A percentile compares a stretch with the other conserved stretches of the same genome.
phyloP scores from a whole-genome alignment of 495 filamentous ascomycete genomes.

The Penicillium psychrofluorescens region DNA sequence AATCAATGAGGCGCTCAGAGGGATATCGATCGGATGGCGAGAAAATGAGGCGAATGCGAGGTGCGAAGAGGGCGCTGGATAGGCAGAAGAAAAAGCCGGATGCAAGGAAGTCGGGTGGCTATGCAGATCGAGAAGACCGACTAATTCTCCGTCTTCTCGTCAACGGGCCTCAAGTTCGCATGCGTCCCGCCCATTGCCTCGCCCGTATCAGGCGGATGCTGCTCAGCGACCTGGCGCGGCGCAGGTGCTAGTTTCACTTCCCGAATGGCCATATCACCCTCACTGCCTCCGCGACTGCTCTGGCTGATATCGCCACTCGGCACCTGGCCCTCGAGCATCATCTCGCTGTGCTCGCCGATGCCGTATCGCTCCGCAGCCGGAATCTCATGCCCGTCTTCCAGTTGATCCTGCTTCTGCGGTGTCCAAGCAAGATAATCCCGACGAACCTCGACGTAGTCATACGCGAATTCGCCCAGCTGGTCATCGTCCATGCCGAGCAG shows the following conservation, averaged over 20 bases:
- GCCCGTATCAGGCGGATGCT: conserved; percentile 18
- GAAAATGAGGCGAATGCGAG: conserved; percentile 2
- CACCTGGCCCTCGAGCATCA: conserved; percentile 56
- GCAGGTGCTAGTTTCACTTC: conserved; percentile 30
- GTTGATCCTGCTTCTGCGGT: conserved; percentile 66
- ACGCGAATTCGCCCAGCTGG: conserved; percentile 97
- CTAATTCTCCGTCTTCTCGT: conserved; percentile 20
- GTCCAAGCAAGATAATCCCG: conserved; percentile 98
- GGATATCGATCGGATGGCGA: conserved; percentile 17
- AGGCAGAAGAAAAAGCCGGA: neutral
- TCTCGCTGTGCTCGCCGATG: conserved; percentile 68
- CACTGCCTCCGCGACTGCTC: conserved; percentile 31
- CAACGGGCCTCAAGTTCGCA: conserved; percentile 7
- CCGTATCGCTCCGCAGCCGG: conserved; percentile 69
- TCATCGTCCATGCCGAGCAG: conserved; percentile 98
- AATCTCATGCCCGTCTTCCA: conserved; percentile 53
- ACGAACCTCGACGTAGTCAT: conserved; percentile 98
- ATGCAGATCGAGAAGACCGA: neutral
- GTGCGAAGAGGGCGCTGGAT: neutral
- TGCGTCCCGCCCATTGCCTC: conserved; percentile 7
- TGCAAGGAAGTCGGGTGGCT: neutral
- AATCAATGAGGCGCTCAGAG: conserved; percentile 17
- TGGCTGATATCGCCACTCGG: conserved; percentile 41
- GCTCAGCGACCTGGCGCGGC: conserved; percentile 28
- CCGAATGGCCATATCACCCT: conserved; percentile 26